phyloP scores from a whole-genome alignment of 164 flowering plant genomes.

The Warburgia ugandensis region DNA sequence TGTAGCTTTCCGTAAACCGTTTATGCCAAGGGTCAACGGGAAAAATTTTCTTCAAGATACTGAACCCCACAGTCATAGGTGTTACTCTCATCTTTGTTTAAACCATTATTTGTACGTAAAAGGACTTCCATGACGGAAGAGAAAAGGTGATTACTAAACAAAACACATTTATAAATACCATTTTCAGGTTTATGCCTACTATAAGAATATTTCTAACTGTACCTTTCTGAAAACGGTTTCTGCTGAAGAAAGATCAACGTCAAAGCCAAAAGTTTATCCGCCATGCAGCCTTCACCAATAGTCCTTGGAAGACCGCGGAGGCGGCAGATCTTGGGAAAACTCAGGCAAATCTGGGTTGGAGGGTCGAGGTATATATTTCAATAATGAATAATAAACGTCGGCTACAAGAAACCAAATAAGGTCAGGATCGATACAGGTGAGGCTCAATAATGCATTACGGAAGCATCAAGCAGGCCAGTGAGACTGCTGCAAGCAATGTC shows the following conservation, averaged over 20 bases:
- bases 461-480: conserved; percentile 40
- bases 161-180: too few relatives aligned
- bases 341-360: conserved; percentile 52
- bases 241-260: conserved; percentile 50
- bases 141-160: too few relatives aligned
- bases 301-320: conserved; percentile 39
- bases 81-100: too few relatives aligned
- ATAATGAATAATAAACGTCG: conserved; percentile 71
- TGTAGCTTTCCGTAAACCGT: too few relatives aligned
- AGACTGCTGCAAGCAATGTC: conserved; percentile 84
- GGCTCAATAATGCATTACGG: conserved; percentile 53
- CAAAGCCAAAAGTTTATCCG: conserved; percentile 72
- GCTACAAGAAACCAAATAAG: conserved; percentile 90
- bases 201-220: conserved; percentile 17
- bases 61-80: too few relatives aligned
- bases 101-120: too few relatives aligned
- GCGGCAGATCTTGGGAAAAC: conserved; percentile 43
- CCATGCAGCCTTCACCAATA: conserved; percentile 71
- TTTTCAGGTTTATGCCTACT: too few relatives aligned
- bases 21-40: too few relatives aligned
- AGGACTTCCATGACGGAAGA: too few relatives aligned
- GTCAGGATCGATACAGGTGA: conserved; percentile 77
- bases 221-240: conserved; percentile 47
- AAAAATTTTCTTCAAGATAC: too few relatives aligned
- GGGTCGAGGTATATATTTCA: conserved; percentile 41